A percentile compares a stretch with the other conserved stretches of the same genome.
Evolutionary conservation across 441 rosid genomes (phyloP).

Genomic region (Capsella rubella): DNA sequence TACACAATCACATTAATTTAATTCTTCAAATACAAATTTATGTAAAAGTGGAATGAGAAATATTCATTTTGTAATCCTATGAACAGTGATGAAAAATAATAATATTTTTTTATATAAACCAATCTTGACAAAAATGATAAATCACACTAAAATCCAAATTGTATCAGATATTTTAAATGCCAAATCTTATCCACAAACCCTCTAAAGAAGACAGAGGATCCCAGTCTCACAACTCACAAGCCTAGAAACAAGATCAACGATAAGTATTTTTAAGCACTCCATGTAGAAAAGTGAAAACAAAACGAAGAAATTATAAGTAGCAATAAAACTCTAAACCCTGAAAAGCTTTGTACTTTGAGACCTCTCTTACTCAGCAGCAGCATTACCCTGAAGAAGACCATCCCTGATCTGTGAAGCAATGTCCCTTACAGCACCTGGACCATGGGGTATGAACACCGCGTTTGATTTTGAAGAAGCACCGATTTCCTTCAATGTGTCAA

Average conservation of each 20-base stretch:
- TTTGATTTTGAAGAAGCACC: conserved; percentile 60
- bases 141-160: background rate
- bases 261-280: conserved; percentile 5
- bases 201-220: background rate
- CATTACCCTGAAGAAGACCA: conserved; percentile 57
- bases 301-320: conserved; percentile 4
- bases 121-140: no score
- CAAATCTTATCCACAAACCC: background rate
- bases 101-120: no score
- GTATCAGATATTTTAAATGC: conserved; percentile 16
- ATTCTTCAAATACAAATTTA: no score
- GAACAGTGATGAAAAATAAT: no score
- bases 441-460: conserved; percentile 59
- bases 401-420: conserved; percentile 61
- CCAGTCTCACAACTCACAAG: conserved; percentile 9
- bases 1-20: no score
- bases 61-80: no score
- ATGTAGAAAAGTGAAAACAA: background rate
- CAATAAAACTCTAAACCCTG: conserved; percentile 25
- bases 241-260: background rate
- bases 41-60: no score
- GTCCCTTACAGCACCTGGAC: conserved; percentile 62
- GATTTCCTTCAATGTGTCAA: conserved; percentile 68
- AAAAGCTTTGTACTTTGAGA: conserved; percentile 21
- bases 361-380: conserved; percentile 25